Conservation (phyloP, 1,284 basidiomycete species). For the Chondrostereum purpureum region DNA sequence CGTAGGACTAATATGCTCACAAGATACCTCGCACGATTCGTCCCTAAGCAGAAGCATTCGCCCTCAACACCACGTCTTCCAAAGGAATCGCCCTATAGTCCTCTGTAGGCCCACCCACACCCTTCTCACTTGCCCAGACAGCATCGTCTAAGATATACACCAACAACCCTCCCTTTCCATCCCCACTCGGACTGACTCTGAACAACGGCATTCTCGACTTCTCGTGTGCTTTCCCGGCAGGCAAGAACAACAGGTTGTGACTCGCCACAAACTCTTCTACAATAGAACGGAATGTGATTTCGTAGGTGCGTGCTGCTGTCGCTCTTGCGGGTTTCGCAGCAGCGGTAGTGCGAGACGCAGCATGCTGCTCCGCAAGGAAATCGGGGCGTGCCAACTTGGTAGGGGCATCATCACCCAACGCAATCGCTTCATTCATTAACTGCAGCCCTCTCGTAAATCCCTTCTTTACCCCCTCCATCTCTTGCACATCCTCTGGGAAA, state of each 20-base stretch:
- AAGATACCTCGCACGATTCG: neutral
- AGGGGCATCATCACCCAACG: conserved; percentile 71
- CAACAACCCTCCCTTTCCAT: conserved; percentile 79
- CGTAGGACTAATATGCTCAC: neutral
- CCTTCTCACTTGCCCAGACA: conserved; percentile 63
- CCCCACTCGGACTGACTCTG: conserved; percentile 69
- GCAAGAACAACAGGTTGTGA: conserved; percentile 85
- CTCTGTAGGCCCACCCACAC: conserved; percentile 34
- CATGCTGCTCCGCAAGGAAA: conserved; percentile 34
- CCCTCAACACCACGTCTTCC: conserved; percentile 67
- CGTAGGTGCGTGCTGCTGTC: conserved; percentile 50
- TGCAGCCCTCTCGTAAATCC: conserved; percentile 85
- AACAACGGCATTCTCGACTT: conserved; percentile 82
- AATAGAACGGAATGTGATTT: conserved; percentile 86
- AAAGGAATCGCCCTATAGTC: conserved; percentile 58
- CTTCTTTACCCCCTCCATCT: conserved; percentile 56
- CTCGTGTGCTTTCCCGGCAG: conserved; percentile 77
- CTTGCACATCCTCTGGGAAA: conserved; percentile 67
- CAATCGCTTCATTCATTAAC: conserved; percentile 89
- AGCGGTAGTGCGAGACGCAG: conserved; percentile 14
- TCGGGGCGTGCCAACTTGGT: conserved; percentile 63
- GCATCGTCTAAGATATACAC: conserved; percentile 87
- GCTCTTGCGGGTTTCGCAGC: conserved; percentile 15
- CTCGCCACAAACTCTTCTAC: conserved; percentile 83
- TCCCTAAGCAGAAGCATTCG: conserved; percentile 22